Conservation (phyloP, 257 asterid genomes). For the Nicotiana knightiana region DNA sequence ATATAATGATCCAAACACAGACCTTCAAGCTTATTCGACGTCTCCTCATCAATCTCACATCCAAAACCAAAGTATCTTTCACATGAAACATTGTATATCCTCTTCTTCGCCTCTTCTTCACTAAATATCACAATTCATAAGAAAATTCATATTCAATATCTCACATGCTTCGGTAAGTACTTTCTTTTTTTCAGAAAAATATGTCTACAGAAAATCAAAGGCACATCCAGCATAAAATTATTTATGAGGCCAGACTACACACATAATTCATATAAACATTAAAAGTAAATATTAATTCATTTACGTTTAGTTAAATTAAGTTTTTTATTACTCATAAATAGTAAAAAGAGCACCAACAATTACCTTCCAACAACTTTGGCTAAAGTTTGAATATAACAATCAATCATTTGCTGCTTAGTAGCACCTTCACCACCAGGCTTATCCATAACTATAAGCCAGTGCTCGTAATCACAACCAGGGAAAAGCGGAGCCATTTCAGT, state of each 20-base stretch:
- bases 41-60: conserved; percentile 91
- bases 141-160: neutral
- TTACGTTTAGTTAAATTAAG: neutral
- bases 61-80: conserved; percentile 92
- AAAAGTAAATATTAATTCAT: too few relatives aligned
- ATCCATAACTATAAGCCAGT: conserved; percentile 95
- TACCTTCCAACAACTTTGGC: conserved; percentile 83
- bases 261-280: neutral
- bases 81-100: conserved; percentile 85
- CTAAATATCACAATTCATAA: conserved; percentile 16
- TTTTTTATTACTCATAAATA: neutral
- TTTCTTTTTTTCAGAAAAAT: neutral
- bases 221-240: neutral
- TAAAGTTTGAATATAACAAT: conserved; percentile 74
- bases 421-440: conserved; percentile 96
- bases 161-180: neutral
- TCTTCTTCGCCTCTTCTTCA: conserved; percentile 87
- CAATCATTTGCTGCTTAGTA: conserved; percentile 78
- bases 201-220: neutral
- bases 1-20: neutral
- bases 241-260: neutral
- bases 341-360: neutral
- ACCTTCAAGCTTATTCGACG: conserved; percentile 96
- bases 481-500: conserved; percentile 93
- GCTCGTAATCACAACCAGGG: conserved; percentile 94